A percentile compares a stretch with the other conserved stretches of the same genome.
Conservation (phyloP, 257 asterid species). For the Solanum arcanum region DNA sequence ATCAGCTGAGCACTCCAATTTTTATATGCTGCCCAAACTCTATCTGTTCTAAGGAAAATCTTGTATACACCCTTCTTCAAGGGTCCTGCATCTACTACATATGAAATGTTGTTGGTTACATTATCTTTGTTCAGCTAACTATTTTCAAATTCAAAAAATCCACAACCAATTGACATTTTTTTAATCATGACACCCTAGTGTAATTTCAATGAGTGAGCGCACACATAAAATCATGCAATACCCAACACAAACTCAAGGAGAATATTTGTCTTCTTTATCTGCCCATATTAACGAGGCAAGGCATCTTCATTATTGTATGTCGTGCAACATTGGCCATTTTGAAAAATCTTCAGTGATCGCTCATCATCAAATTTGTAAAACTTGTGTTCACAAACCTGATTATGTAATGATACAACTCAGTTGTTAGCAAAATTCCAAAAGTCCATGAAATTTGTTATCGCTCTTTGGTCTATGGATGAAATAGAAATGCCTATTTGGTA, state of each 20-base stretch:
- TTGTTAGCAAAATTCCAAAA: not conserved
- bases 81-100: not conserved
- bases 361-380: constrained; percentile 18
- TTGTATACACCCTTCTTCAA: too few relatives aligned
- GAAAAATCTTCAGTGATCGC: constrained; percentile 4
- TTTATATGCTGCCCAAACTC: too few relatives aligned
- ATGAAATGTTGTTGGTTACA: constrained; percentile 9
- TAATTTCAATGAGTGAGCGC: not conserved
- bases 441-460: too few relatives aligned
- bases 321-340: constrained; percentile 29
- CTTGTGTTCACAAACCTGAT: constrained; percentile 9
- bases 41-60: too few relatives aligned
- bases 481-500: too few relatives aligned
- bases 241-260: not conserved
- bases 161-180: constrained; percentile 5
- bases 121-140: not conserved
- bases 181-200: constrained; percentile 1
- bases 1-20: too few relatives aligned
- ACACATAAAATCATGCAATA: constrained; percentile 7
- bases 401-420: not conserved
- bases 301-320: constrained; percentile 17
- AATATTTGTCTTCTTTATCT: not conserved
- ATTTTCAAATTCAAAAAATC: not conserved
- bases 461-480: too few relatives aligned
- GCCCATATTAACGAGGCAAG: constrained; percentile 24